Base-by-base conservation (phyloP, 2,329 filamentous ascomycete genomes). In the Huntiella bhutanensis region DNA sequence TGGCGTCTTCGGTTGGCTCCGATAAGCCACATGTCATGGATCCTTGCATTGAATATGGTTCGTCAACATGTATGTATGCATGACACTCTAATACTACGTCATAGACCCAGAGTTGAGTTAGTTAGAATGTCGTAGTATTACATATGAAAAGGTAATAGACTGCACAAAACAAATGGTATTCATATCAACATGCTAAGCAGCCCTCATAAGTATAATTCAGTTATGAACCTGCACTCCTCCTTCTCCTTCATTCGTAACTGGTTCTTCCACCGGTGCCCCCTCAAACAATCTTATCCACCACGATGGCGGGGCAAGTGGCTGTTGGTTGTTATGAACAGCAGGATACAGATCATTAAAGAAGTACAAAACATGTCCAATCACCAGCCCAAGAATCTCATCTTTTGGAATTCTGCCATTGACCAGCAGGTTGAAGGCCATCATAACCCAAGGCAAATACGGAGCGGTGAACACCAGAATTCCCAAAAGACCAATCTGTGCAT, bases 291-390 rank as follows among this genome's bases (percentile, higher is more conserved):
- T 73, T 49, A 82, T 73, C 88, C 88, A 98, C 79, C 84, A 95
- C 49, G 67, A 65, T 0, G 91, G 91, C 34, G 91, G 88, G 55
- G 94, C 88, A 41, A 98, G 69, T 1, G 91, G 91, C 47, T 83
- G 73, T 44, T 81, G 79, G 13, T 85, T 85, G 52, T 81, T 77
- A 62, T 95, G 83, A 38, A 95, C 72, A 3, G 86, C 82, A 3
- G 91, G 91, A 61, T 94, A 98, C 12, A 98, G 87, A 60, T 98
- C 91, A 50, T 79, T 83, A 62, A 96, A 95, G 65, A 95, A 98
- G 62, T 96, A 98, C 81, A 87, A 96, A 36, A 96, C 71, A 62
- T 98, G 91, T 7, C 91, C 91, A 35, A 96, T 87, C 7, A 91
- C 77, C 12, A 95, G 85, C 3, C 91, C 91, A 66, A 92, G 85